Evolutionary conservation across 2,329 filamentous ascomycete species (phyloP).

Genomic region (Penicillium sp.): DNA sequence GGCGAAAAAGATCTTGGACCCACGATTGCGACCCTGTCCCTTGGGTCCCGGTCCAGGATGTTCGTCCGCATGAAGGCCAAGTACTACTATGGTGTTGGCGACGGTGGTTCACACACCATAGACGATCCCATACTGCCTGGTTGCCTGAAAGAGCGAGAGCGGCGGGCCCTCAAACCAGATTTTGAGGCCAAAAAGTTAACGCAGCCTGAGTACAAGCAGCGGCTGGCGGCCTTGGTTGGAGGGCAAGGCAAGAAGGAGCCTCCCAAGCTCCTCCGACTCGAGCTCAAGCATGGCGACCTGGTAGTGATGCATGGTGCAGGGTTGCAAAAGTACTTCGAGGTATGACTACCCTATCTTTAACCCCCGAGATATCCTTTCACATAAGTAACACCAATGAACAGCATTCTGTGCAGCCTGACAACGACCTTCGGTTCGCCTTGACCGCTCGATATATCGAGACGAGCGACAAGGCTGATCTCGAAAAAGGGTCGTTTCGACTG

Average conservation of each 20-base stretch:
- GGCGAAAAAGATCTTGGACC: conserved; percentile 52
- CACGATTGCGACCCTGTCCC: conserved; percentile 50
- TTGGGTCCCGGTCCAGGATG: conserved; percentile 51
- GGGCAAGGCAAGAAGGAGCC: conserved; percentile 11
- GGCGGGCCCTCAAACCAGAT: conserved; percentile 20
- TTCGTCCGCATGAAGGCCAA: conserved; percentile 50
- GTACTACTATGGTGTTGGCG: conserved; percentile 34
- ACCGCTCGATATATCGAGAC: conserved; percentile 32
- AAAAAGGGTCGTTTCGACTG: conserved; percentile 26
- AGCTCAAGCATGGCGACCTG: conserved; percentile 51
- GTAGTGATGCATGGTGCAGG: conserved; percentile 53
- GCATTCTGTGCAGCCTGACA: conserved; percentile 29
- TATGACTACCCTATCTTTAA: conserved; percentile 11
- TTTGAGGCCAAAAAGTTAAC: conserved; percentile 17
- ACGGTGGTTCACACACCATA: conserved; percentile 11
- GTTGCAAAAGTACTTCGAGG: conserved; percentile 52
- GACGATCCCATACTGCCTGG: conserved; percentile 29
- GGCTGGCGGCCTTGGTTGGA: conserved; percentile 20
- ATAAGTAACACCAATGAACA: conserved; percentile 8
- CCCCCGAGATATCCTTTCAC: not conserved
- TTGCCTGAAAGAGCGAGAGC: conserved; percentile 23
- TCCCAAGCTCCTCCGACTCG: conserved; percentile 36
- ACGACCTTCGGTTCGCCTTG: conserved; percentile 31
- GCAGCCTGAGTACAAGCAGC: conserved; percentile 16
- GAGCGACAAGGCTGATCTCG: conserved; percentile 14